Evolutionary conservation across 2,329 filamentous ascomycete genomes (phyloP).

Genomic region (Calonectria hawksworthii): DNA sequence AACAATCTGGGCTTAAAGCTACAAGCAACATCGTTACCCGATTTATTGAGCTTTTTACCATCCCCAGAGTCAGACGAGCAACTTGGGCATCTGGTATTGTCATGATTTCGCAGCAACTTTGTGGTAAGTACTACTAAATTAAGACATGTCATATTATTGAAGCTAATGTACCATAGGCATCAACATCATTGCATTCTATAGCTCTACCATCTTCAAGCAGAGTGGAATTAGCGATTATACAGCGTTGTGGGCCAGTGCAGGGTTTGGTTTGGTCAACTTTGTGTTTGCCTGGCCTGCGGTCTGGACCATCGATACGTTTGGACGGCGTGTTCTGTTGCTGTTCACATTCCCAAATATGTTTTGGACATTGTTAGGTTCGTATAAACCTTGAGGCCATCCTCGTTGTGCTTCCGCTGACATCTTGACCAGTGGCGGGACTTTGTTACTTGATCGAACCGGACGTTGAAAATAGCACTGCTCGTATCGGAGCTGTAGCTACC

Average conservation of each 20-base stretch:
- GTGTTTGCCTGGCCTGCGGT: constrained; percentile 74
- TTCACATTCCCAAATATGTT: constrained; percentile 77
- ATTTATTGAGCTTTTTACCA: constrained; percentile 69
- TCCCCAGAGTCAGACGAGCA: constrained; percentile 71
- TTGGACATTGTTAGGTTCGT: constrained; percentile 64
- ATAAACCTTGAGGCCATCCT: background rate
- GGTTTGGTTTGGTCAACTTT: constrained; percentile 70
- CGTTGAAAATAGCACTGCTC: constrained; percentile 54
- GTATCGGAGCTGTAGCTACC: constrained; percentile 67
- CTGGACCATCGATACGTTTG: constrained; percentile 75
- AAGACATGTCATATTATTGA: background rate
- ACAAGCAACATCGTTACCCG: constrained; percentile 64
- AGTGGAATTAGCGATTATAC: constrained; percentile 56
- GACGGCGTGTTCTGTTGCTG: constrained; percentile 70
- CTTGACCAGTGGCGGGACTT: constrained; percentile 48
- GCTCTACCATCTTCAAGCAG: constrained; percentile 59
- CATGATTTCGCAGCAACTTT: constrained; percentile 77
- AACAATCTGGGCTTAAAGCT: constrained; percentile 47
- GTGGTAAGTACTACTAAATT: constrained; percentile 52
- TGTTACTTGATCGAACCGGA: constrained; percentile 50
- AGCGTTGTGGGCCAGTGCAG: constrained; percentile 58
- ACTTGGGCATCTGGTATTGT: constrained; percentile 77
- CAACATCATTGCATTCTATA: constrained; percentile 66
- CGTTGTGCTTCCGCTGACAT: background rate
- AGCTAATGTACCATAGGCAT: constrained; percentile 39